A percentile compares a stretch with the other conserved stretches of the same genome.
These are phyloP conservation scores for Populus trichocarpa DNA, from an alignment of 441 rosid species.

Conservation along the genomic window DNA sequence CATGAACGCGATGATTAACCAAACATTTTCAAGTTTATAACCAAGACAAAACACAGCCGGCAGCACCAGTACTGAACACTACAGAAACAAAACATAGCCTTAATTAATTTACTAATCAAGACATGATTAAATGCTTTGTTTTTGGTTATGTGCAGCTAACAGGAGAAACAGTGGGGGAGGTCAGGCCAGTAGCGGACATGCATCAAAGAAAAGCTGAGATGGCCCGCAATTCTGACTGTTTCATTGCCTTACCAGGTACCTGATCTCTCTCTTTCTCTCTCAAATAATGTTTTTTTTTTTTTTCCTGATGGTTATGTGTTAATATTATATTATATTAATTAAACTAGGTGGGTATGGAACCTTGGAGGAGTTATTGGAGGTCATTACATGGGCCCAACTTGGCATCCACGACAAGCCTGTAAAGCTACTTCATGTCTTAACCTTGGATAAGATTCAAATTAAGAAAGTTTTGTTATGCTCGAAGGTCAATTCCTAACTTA, in stretches of 20 bases:
- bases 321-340: not conserved
- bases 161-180: slow-evolving; percentile 92
- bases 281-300: not conserved
- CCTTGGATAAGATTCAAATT: not conserved
- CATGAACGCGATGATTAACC: too few relatives aligned
- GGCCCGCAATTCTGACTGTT: slow-evolving; percentile 95
- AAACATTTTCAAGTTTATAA: too few relatives aligned
- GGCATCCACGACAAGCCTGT: slow-evolving; percentile 99
- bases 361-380: slow-evolving; percentile 86
- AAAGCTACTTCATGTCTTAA: slow-evolving; percentile 15
- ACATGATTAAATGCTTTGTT: not conserved
- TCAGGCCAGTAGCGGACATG: slow-evolving; percentile 89
- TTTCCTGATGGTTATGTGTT: not conserved
- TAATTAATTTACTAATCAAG: not conserved
- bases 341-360: slow-evolving; percentile 92
- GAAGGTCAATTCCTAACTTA: not conserved
- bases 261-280: not conserved
- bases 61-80: too few relatives aligned
- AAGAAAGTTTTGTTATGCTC: not conserved
- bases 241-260: slow-evolving; percentile 93
- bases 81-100: too few relatives aligned
- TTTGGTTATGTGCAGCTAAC: slow-evolving; percentile 45
- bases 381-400: slow-evolving; percentile 94
- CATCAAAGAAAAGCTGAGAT: slow-evolving; percentile 95
- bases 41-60: too few relatives aligned